phyloP scores from a whole-genome alignment of 2,329 filamentous ascomycete species.

The Ophiostoma populinum region DNA sequence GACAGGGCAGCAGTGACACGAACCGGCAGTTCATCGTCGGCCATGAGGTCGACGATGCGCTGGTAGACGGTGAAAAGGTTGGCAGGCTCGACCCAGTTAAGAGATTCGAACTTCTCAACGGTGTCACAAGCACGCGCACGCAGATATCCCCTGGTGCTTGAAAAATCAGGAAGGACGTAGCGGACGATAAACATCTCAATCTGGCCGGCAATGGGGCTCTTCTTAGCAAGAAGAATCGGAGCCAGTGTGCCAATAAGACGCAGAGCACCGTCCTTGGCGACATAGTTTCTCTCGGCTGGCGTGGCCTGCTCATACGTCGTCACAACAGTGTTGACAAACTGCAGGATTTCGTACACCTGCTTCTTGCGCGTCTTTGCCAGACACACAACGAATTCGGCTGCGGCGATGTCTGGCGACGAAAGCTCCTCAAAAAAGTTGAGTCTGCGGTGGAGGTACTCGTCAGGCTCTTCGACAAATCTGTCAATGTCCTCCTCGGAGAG shows the following conservation, averaged over 20 bases:
- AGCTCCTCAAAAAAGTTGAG: constrained; percentile 97
- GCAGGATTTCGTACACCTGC: constrained; percentile 86
- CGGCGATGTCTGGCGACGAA: constrained; percentile 83
- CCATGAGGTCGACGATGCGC: constrained; percentile 94
- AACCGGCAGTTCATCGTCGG: constrained; percentile 81
- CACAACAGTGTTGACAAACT: constrained; percentile 88
- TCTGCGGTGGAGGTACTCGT: constrained; percentile 93
- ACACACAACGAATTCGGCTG: constrained; percentile 90
- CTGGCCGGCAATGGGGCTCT: constrained; percentile 93
- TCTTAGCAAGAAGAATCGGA: constrained; percentile 89
- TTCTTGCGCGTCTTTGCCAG: constrained; percentile 89
- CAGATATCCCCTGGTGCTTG: constrained; percentile 78
- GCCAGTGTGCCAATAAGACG: constrained; percentile 94
- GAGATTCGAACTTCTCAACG: constrained; percentile 91
- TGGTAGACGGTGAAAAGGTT: constrained; percentile 94
- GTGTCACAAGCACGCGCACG: constrained; percentile 92
- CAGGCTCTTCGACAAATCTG: constrained; percentile 83
- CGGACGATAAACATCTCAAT: constrained; percentile 97
- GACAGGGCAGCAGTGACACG: constrained; percentile 87
- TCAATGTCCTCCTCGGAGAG: constrained; percentile 83
- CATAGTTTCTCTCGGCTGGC: constrained; percentile 78
- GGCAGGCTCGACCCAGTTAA: constrained; percentile 91
- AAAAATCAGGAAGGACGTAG: constrained; percentile 96
- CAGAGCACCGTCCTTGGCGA: constrained; percentile 90
- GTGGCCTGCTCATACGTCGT: constrained; percentile 77